These are phyloP conservation scores for Kalmusia sp. DNA, from an alignment of 2,329 filamentous ascomycete genomes.

Conservation along the genomic window DNA sequence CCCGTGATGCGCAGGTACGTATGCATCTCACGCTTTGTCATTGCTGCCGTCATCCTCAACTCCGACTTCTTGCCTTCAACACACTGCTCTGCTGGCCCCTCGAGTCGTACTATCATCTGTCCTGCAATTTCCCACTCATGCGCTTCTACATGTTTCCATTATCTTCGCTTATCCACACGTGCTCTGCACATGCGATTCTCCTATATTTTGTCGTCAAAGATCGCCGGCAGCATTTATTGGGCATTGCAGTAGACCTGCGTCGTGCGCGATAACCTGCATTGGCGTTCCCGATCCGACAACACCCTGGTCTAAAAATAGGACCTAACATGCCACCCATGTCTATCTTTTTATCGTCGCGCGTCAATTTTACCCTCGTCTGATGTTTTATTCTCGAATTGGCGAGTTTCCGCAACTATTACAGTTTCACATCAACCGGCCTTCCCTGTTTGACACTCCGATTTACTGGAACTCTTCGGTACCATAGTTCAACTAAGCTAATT, in stretches of 20 bases:
- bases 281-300: constrained; percentile 45
- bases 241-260: constrained; percentile 31
- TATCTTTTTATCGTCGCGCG: constrained; percentile 40
- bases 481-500: constrained; percentile 30
- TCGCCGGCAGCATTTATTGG: constrained; percentile 28
- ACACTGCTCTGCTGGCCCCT: background rate
- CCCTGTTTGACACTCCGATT: constrained; percentile 15
- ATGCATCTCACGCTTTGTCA: constrained; percentile 16
- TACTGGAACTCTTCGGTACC: constrained; percentile 22
- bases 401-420: constrained; percentile 12
- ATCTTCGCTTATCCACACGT: background rate
- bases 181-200: background rate
- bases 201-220: constrained; percentile 12
- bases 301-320: constrained; percentile 46
- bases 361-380: constrained; percentile 26
- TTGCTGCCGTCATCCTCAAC: constrained; percentile 13
- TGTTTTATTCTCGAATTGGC: constrained; percentile 10
- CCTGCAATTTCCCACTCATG: background rate
- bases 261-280: constrained; percentile 47
- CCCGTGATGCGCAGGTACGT: constrained; percentile 73
- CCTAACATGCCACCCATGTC: constrained; percentile 40
- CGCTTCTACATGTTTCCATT: background rate
- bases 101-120: background rate
- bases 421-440: constrained; percentile 17
- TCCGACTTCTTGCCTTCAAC: background rate